Evolutionary conservation across 805 yeast species (phyloP), one percentile per base, ranked within the genome.

Genomic region (Myxozyma melibiosi): DNA sequence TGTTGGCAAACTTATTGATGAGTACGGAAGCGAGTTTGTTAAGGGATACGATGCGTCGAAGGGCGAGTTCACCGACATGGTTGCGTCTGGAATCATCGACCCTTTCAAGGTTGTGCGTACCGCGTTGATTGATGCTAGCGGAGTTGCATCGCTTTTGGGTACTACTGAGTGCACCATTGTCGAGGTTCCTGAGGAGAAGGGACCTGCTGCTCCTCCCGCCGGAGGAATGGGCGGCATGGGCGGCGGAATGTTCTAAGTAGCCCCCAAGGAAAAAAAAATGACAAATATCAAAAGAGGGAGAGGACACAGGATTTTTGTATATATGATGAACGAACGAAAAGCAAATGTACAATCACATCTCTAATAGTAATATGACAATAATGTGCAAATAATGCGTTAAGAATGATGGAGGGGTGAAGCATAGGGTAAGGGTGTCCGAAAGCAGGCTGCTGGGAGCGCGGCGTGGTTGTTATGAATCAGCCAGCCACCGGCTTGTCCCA

Each of bases 91-190:
- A 81, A 92, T 94, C 77, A 90, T 92, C 69, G 99, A 94, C 76
- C 99, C 99, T 67, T 90, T 92, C 83, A 92, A 90, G 83, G 98
- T 92, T 66, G 97, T 94, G 60, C 89, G 94, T 80, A 85, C 89
- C 69, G 97, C 98, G 62, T 80, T 94, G 70, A 89, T 89, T 55
- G 98, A 94, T 70, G 98, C 99, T 61, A 82, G 96, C 49, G 96
- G 98, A 79, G 97, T 94, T 63, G 98, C 99, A 46, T 90, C 97
- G 30, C 80, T 94, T 73, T 81, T 94, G 74, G 97, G 98, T 64
- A 92, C 98, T 58, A 92, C 99, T 64, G 99, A 94, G 79, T 95
- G 97, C 74, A 97, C 97, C 63, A 89, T 94, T 70, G 96, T 90
- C 58, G 97, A 88, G 68, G 96, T 95, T 64, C 96, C 97, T 68